These are phyloP conservation scores for Camellia oleifera DNA, from an alignment of 179 eudicot species.

Conservation along the genomic window DNA sequence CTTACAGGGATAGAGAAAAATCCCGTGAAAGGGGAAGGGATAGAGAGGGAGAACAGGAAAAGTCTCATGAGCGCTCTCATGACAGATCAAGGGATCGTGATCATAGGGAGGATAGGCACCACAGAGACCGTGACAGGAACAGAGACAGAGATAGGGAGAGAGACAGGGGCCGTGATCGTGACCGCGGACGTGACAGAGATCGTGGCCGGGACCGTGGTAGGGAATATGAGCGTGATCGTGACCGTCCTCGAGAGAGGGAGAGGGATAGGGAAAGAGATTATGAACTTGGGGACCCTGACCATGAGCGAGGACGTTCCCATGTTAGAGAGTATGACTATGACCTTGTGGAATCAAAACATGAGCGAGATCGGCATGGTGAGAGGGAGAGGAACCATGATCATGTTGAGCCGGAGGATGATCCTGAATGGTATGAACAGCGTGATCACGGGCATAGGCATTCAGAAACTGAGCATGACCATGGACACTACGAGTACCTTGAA, in stretches of 20 bases:
- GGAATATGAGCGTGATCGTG: constrained; percentile 52
- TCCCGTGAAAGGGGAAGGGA: constrained; percentile 85
- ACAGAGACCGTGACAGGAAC: constrained; percentile 81
- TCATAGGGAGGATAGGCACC: constrained; percentile 76
- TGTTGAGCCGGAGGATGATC: constrained; percentile 47
- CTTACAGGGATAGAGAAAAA: constrained; percentile 70
- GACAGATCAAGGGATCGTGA: constrained; percentile 87
- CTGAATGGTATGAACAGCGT: constrained; percentile 52
- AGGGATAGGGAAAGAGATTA: constrained; percentile 54
- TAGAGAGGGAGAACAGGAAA: constrained; percentile 60
- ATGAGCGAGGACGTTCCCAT: constrained; percentile 66
- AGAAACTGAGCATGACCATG: constrained; percentile 35
- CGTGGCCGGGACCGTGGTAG: constrained; percentile 50
- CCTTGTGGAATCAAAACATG: constrained; percentile 51
- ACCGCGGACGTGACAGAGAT: constrained; percentile 28
- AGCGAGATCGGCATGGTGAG: constrained; percentile 54
- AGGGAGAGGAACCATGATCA: constrained; percentile 49
- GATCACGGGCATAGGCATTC: constrained; percentile 48
- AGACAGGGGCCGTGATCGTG: constrained; percentile 50
- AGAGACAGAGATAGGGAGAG: constrained; percentile 58
- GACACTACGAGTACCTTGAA: constrained; percentile 46
- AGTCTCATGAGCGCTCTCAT: constrained; percentile 77
- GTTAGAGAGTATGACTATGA: constrained; percentile 73
- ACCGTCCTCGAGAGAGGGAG: constrained; percentile 39
- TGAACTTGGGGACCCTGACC: constrained; percentile 46